phyloP scores from a whole-genome alignment of 1,284 basidiomycete genomes.

The Microbotryum lychnidis-dioicae region DNA sequence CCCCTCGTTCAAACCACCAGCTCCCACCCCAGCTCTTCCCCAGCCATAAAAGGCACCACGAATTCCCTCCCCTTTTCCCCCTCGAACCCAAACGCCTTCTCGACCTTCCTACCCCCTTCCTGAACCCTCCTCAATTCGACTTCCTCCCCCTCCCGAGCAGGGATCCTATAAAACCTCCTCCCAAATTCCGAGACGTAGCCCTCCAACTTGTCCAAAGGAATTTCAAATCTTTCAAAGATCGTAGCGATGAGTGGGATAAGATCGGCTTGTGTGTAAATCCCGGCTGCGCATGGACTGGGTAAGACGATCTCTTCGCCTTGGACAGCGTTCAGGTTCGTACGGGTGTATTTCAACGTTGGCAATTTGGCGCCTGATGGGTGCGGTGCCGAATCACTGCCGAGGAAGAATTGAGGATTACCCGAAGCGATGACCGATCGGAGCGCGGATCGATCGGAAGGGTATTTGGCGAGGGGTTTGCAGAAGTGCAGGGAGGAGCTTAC shows the following conservation, averaged over 20 bases:
- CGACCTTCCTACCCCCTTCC: slow-evolving; percentile 41
- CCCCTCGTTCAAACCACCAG: slow-evolving; percentile 43
- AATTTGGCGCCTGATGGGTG: slow-evolving; percentile 78
- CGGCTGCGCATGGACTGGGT: slow-evolving; percentile 72
- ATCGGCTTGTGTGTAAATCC: slow-evolving; percentile 84
- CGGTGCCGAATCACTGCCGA: slow-evolving; percentile 95
- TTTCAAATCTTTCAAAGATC: slow-evolving; percentile 58
- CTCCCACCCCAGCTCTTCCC: slow-evolving; percentile 73
- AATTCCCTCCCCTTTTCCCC: slow-evolving; percentile 47
- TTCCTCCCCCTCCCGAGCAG: slow-evolving; percentile 37
- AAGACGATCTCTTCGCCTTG: slow-evolving; percentile 20
- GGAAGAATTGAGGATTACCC: slow-evolving; percentile 94
- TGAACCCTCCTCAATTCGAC: slow-evolving; percentile 42
- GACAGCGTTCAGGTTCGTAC: background rate
- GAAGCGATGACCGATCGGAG: slow-evolving; percentile 64
- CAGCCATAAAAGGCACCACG: slow-evolving; percentile 87
- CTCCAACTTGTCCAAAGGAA: slow-evolving; percentile 66
- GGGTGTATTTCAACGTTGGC: slow-evolving; percentile 49
- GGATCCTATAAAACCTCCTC: slow-evolving; percentile 64
- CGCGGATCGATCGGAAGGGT: slow-evolving; percentile 80
- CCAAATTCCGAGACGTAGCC: slow-evolving; percentile 71
- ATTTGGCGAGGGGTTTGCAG: slow-evolving; percentile 98
- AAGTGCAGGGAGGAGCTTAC: slow-evolving; percentile 93
- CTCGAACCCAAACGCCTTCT: slow-evolving; percentile 48
- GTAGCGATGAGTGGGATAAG: slow-evolving; percentile 79